Evolutionary conservation across 2,329 filamentous ascomycete species (phyloP), one percentile per base, ranked within the genome.

Genomic region (Aspergillus proliferans): DNA sequence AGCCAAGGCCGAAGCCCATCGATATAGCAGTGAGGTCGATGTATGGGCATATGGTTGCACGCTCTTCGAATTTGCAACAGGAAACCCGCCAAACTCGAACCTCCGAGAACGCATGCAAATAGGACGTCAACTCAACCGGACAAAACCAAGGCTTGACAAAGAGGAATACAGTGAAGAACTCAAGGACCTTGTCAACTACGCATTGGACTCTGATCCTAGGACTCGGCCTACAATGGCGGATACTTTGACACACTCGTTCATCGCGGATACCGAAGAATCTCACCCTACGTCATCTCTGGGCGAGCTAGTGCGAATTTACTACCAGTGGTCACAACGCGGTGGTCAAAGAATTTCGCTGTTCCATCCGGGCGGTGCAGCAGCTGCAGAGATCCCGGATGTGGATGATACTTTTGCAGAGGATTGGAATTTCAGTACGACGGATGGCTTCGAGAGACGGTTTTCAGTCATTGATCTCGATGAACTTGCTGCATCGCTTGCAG

Each of bases 351-450:
- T 71, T 14, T 85, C 82, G 5, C 67, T 85, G 0, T 84, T 83
- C 63, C 77, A 81, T 52, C 75, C 77, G 21, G 77, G 76, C 47
- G 81, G 81, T 52, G 81, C 81, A 14, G 75, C 74, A 14, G 76
- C 76, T 10, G 80, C 81, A 28, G 74, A 79, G 50, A 66, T 76
- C 26, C 73, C 76, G 24, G 72, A 70, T 33, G 57, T 60, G 10
- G 68, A 72, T 22, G 70, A 75, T 3, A 43, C 41, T 6, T 60
- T 68, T 1, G 71, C 75, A 3, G 77, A 80, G 38, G 79, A 82
- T 52, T 85, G 82, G 82, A 83, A 82, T 49, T 85, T 85, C 60
- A 84, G 80, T 56, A 82, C 80, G 4, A 83, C 80, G 2, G 79
- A 80, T 53, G 76, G 79, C 12, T 84, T 84, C 54, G 78, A 84